Conservation (phyloP, 805 yeast species). For the Debaryomyces tyrocola region DNA sequence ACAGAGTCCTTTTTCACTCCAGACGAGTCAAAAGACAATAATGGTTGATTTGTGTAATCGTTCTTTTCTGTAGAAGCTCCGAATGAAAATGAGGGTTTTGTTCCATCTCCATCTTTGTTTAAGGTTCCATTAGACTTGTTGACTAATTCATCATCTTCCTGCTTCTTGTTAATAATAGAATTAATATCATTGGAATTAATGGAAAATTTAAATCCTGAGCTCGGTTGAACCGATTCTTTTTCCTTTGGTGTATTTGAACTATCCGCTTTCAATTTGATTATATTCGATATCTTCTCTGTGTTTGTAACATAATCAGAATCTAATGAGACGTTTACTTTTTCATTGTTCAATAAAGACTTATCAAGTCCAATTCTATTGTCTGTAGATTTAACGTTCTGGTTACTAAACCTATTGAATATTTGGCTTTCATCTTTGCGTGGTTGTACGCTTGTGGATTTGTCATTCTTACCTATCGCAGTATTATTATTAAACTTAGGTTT, state of each 20-base stretch:
- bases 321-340: conserved; percentile 16
- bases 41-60: conserved; percentile 1
- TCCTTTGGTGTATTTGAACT: not conserved
- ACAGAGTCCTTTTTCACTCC: conserved; percentile 1
- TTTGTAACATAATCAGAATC: conserved; percentile 27
- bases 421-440: conserved; percentile 9
- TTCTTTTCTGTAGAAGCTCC: conserved; percentile 1
- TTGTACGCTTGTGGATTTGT: not conserved
- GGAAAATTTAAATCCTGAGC: conserved; percentile 38
- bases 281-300: conserved; percentile 23
- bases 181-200: conserved; percentile 29
- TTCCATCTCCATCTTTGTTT: not conserved
- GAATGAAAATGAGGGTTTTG: not conserved
- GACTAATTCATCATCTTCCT: conserved; percentile 9
- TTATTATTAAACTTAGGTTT: conserved; percentile 28
- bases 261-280: conserved; percentile 31
- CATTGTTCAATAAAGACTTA: conserved; percentile 12
- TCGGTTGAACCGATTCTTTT: conserved; percentile 22
- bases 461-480: not conserved
- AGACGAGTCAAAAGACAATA: conserved; percentile 10
- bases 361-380: conserved; percentile 18
- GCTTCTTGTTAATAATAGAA: conserved; percentile 20
- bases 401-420: conserved; percentile 9
- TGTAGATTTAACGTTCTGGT: conserved; percentile 10
- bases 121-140: not conserved